Evolutionary conservation across 306 rosid genomes (phyloP).

Genomic region (Phaseolus lunatus): DNA sequence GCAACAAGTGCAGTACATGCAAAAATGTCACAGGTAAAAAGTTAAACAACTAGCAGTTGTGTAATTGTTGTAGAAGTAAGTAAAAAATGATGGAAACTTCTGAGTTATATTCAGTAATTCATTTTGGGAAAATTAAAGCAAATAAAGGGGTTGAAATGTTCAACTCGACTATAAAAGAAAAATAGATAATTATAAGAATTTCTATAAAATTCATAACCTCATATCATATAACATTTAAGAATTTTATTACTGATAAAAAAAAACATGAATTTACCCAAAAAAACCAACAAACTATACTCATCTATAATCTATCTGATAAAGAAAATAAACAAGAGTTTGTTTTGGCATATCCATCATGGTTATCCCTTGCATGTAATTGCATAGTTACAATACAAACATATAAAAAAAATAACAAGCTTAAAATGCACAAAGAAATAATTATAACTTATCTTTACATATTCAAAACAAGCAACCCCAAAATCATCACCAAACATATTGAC

Average conservation of each 20-base stretch:
- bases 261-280: too few relatives aligned
- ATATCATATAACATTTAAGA: not conserved
- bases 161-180: not conserved
- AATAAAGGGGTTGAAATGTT: not conserved
- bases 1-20: constrained; percentile 68
- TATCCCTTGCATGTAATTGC: not conserved
- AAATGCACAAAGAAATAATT: not conserved
- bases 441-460: not conserved
- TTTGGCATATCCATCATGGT: not conserved
- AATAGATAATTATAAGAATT: not conserved
- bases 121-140: not conserved
- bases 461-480: not conserved
- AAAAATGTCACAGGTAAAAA: constrained; percentile 69
- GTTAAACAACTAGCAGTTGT: not conserved
- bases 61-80: not conserved
- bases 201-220: not conserved
- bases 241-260: too few relatives aligned
- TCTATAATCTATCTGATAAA: not conserved
- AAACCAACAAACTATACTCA: too few relatives aligned
- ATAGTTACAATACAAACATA: not conserved
- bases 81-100: not conserved
- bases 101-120: not conserved
- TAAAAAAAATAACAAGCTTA: not conserved
- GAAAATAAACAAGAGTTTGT: not conserved
- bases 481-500: not conserved